phyloP scores from a whole-genome alignment of 1,139 yeast species.

The Pneumocystis sp. region DNA sequence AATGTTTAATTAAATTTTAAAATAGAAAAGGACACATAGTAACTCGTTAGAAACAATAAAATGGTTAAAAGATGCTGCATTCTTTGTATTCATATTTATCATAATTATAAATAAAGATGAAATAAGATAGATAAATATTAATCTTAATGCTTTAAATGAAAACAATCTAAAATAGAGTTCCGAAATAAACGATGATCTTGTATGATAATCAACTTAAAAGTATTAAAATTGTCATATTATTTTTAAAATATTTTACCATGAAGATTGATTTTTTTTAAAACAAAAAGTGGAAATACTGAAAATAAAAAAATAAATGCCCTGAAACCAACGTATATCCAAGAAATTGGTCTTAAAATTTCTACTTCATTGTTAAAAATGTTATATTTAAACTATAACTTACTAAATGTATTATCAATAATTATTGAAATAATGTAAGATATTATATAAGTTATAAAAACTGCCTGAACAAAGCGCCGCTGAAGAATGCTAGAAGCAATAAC shows the following conservation, averaged over 20 bases:
- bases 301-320: slow-evolving; percentile 16
- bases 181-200: slow-evolving; percentile 5
- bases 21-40: background rate
- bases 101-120: slow-evolving; percentile 5
- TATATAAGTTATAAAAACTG: slow-evolving; percentile 18
- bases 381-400: slow-evolving; percentile 7
- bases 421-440: slow-evolving; percentile 15
- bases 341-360: background rate
- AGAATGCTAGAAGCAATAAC: slow-evolving; percentile 18
- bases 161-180: slow-evolving; percentile 6
- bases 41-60: slow-evolving; percentile 8
- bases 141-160: slow-evolving; percentile 2
- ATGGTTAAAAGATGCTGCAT: background rate
- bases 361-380: background rate
- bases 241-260: slow-evolving; percentile 12
- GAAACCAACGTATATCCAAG: slow-evolving; percentile 7
- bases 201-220: background rate
- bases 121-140: slow-evolving; percentile 6
- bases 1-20: slow-evolving; percentile 7
- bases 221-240: slow-evolving; percentile 22
- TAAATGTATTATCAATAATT: slow-evolving; percentile 11
- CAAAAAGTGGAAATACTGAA: slow-evolving; percentile 18
- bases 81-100: slow-evolving; percentile 10
- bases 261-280: slow-evolving; percentile 20
- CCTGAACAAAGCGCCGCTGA: slow-evolving; percentile 21